Base-by-base conservation (phyloP, 2,329 filamentous ascomycete species). In the Claviceps paspali region DNA sequence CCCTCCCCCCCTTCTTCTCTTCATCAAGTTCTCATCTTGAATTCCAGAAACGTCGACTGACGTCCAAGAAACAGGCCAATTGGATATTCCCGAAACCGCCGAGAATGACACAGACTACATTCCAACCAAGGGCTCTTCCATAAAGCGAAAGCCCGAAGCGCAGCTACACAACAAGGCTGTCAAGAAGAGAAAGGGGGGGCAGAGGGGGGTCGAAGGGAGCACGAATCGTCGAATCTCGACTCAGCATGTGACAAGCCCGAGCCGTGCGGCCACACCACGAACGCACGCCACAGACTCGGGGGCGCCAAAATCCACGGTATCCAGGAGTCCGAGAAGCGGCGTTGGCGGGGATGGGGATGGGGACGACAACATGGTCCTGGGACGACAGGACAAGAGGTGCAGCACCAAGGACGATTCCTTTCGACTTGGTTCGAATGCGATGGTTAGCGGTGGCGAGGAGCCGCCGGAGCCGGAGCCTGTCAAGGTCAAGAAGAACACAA, bases 401-500 rank as follows among this genome's bases (percentile, higher is more conserved):
- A n/a, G n/a, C n/a, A n/a, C n/a, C n/a, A n/a, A n/a, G n/a, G n/a
- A n/a, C n/a, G 15, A 12, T 6, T 29, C 27, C 8, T 21, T 19
- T 17, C 8, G 18, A 15, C 24, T 22, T 14, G 35, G 29, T 12
- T 5, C 15, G 5, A 10, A 31, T 18, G 18, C 8, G 5, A 12
- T 26, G n/a, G n/a, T n/a, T 3, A 36, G 39, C 21, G 29, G 37
- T 15, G 29, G 38, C 18, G 26, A 12, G 6, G 32, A 35, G 14
- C 29, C 23, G 4, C 22, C 30, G 1, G 36, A 32, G 2, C 8
- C 9, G 2, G 43, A 35, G 17, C 31, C 37, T 2, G 10, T 21
- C 6, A 49, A 47, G 26, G 41, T 19, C 2, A 35, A 28, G 21
- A 43, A 41, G 26, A 40, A 38, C 14, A 32, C 26, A n/a, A 43